phyloP scores from a whole-genome alignment of 225 moss, liverwort and hornwort species.

The Antitrichia curtipendula region DNA sequence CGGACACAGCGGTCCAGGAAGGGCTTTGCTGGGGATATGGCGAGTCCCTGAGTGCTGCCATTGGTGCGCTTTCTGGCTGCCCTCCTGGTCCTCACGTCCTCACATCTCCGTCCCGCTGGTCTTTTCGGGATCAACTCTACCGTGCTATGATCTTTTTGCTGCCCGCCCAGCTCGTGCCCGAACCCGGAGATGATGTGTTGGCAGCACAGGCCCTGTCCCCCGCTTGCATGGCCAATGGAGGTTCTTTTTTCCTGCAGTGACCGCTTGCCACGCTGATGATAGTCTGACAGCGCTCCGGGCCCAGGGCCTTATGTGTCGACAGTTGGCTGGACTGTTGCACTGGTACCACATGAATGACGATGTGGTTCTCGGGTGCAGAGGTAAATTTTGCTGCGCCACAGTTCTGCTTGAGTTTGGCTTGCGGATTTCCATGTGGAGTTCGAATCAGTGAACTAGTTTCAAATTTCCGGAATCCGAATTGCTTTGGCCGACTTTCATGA shows the following conservation, averaged over 20 bases:
- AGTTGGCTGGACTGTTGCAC: background rate
- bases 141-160: background rate
- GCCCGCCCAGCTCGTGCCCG: background rate
- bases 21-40: background rate
- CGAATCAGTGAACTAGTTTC: background rate
- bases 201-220: background rate
- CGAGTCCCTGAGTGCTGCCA: background rate
- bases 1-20: background rate
- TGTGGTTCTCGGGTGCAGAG: background rate
- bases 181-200: background rate
- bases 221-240: background rate
- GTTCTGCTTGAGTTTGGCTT: background rate
- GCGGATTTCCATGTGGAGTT: background rate
- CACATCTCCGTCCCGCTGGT: background rate
- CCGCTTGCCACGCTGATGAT: background rate
- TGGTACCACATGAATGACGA: background rate
- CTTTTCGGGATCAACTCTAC: background rate
- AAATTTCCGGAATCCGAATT: background rate
- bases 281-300: background rate
- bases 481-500: background rate
- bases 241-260: background rate
- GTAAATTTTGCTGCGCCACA: background rate
- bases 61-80: background rate
- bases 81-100: conserved; percentile 7
- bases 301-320: background rate